Percentiles rank a stretch among this genome's conserved stretches.
Conservation (phyloP, 768 basidiomycete genomes). For the Terana coerulea region DNA sequence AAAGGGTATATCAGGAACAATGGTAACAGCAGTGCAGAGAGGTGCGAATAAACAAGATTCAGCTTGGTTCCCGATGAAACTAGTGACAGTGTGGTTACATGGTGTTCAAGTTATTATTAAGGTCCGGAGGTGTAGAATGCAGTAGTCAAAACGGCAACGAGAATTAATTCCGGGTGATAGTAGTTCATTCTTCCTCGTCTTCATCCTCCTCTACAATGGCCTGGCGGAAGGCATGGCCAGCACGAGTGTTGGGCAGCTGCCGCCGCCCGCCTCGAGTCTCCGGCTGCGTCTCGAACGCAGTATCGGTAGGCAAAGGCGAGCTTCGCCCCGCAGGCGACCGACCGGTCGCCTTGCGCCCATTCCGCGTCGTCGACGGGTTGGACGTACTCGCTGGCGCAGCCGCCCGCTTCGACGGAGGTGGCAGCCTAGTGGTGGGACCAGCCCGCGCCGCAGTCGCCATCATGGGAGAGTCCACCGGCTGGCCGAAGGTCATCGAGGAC, state of each 20-base stretch:
- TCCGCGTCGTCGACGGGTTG: constrained; percentile 10
- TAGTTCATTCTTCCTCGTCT: constrained; percentile 59
- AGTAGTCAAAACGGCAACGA: too few species aligned
- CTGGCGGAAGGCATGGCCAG: constrained; percentile 68
- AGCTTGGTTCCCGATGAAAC: constrained; percentile 2
- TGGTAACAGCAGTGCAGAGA: constrained; percentile 6
- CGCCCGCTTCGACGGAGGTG: constrained; percentile 15
- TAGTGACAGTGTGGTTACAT: too few species aligned
- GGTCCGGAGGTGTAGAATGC: too few species aligned
- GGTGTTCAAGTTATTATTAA: too few species aligned
- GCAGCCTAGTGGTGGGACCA: constrained; percentile 7
- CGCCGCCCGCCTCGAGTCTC: constrained; percentile 52
- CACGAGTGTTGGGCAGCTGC: constrained; percentile 63
- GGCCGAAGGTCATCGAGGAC: constrained; percentile 12
- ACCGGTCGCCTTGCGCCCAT: constrained; percentile 25
- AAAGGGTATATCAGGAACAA: constrained; percentile 10
- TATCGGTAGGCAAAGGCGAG: constrained; percentile 58
- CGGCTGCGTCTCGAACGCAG: constrained; percentile 43
- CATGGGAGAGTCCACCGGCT: constrained; percentile 16
- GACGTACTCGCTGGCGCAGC: constrained; percentile 11
- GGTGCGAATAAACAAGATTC: constrained; percentile 3
- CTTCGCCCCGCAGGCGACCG: constrained; percentile 59
- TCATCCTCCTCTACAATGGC: constrained; percentile 86
- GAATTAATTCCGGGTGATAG: too few species aligned
- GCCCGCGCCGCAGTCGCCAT: constrained; percentile 11